phyloP scores from a whole-genome alignment of 1,139 yeast genomes.

The Saccharomyces pastorianus region DNA sequence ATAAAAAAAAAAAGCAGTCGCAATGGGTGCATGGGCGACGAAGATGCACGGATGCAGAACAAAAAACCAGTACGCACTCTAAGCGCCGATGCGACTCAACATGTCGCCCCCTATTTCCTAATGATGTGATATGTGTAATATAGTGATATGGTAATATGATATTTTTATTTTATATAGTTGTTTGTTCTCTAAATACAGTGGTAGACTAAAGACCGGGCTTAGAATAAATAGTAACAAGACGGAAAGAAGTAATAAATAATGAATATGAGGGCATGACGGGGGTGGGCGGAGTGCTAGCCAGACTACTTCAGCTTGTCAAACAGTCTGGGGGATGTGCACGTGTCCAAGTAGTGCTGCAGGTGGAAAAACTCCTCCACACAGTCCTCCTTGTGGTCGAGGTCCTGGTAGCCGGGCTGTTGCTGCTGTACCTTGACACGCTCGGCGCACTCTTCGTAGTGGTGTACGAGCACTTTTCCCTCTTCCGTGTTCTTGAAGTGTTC shows the following conservation, averaged over 20 bases:
- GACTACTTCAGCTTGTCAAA: slow-evolving; percentile 73
- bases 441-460: slow-evolving; percentile 90
- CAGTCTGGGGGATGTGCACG: slow-evolving; percentile 86
- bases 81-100: too few relatives aligned
- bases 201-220: not conserved
- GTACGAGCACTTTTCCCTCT: slow-evolving; percentile 67
- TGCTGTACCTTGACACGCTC: slow-evolving; percentile 86
- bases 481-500: slow-evolving; percentile 61
- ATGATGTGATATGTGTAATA: not conserved
- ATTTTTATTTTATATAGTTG: too few relatives aligned
- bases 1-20: too few relatives aligned
- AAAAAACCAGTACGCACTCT: too few relatives aligned
- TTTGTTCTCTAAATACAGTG: not conserved
- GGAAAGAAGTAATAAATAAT: too few relatives aligned
- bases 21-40: too few relatives aligned
- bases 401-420: slow-evolving; percentile 76
- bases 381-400: slow-evolving; percentile 79
- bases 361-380: slow-evolving; percentile 98
- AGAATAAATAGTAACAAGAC: not conserved
- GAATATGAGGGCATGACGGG: not conserved
- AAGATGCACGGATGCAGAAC: too few relatives aligned
- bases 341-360: slow-evolving; percentile 86
- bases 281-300: too few relatives aligned
- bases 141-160: not conserved
- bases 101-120: not conserved